Conservation (phyloP, 441 rosid species). For the Populus tomentosa region DNA sequence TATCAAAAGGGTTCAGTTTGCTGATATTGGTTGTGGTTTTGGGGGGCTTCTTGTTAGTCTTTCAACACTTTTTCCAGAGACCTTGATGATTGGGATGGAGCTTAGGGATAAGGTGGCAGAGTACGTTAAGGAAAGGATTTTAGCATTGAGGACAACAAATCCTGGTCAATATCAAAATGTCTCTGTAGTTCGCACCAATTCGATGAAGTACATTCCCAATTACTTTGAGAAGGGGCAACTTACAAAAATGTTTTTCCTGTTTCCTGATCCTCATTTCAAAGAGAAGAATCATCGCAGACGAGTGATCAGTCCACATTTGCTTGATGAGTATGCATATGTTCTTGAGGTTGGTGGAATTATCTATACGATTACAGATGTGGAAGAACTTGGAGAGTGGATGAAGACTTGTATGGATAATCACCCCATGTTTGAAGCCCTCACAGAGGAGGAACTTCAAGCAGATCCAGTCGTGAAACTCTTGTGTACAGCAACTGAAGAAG, state of each 20-base stretch:
- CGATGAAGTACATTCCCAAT: conserved; percentile 92
- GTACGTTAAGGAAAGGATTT: conserved; percentile 81
- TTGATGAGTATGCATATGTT: conserved; percentile 87
- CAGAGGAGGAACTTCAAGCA: conserved; percentile 51
- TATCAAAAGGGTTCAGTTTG: conserved; percentile 64
- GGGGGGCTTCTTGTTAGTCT: conserved; percentile 85
- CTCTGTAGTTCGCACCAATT: conserved; percentile 85
- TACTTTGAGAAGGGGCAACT: conserved; percentile 88
- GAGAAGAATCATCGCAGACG: conserved; percentile 94
- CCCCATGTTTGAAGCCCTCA: conserved; percentile 69
- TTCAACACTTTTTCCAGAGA: conserved; percentile 73
- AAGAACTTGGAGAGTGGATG: conserved; percentile 98
- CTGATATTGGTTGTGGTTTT: conserved; percentile 88
- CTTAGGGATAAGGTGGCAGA: conserved; percentile 83
- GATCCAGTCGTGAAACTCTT: conserved; percentile 69
- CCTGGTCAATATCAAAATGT: conserved; percentile 68
- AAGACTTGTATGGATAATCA: conserved; percentile 64
- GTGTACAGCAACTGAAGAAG: conserved; percentile 83
- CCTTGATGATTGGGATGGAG: conserved; percentile 91
- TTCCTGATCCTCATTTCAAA: conserved; percentile 93
- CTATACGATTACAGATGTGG: conserved; percentile 89
- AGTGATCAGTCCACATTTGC: conserved; percentile 75
- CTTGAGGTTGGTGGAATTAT: conserved; percentile 75
- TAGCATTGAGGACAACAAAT: conserved; percentile 53
- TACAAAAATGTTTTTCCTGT: conserved; percentile 84